These are phyloP conservation scores for Boechera divaricarpa DNA, from an alignment of 345 rosid genomes.

Conservation along the genomic window DNA sequence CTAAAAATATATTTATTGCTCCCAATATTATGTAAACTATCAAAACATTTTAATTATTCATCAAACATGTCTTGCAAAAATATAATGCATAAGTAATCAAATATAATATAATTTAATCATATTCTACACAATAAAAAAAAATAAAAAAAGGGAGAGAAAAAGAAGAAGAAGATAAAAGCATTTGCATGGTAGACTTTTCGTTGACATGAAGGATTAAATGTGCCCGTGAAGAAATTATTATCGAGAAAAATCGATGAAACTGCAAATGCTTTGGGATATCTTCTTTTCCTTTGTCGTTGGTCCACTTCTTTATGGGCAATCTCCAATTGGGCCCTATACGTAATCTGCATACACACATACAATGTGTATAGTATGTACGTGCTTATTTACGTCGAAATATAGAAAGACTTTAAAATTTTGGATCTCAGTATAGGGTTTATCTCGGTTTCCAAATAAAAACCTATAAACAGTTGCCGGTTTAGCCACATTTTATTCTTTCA, in stretches of 20 bases:
- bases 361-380: neutral
- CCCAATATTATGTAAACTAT: neutral
- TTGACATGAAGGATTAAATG: constrained; percentile 25
- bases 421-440: neutral
- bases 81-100: neutral
- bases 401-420: neutral
- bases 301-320: constrained; percentile 43
- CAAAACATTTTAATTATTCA: neutral
- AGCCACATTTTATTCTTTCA: neutral
- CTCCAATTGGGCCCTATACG: constrained; percentile 35
- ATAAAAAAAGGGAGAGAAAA: neutral
- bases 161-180: neutral
- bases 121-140: neutral
- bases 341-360: neutral
- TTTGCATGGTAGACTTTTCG: constrained; percentile 29
- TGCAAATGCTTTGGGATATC: constrained; percentile 28
- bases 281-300: constrained; percentile 31
- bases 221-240: constrained; percentile 22
- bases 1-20: neutral
- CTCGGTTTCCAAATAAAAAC: neutral
- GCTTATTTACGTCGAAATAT: neutral
- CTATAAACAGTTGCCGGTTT: neutral
- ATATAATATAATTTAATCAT: neutral
- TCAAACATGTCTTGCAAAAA: neutral
- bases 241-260: constrained; percentile 19